These are phyloP conservation scores for Neonectria magnoliae DNA, from an alignment of 2,329 filamentous ascomycete species.

Conservation along the genomic window DNA sequence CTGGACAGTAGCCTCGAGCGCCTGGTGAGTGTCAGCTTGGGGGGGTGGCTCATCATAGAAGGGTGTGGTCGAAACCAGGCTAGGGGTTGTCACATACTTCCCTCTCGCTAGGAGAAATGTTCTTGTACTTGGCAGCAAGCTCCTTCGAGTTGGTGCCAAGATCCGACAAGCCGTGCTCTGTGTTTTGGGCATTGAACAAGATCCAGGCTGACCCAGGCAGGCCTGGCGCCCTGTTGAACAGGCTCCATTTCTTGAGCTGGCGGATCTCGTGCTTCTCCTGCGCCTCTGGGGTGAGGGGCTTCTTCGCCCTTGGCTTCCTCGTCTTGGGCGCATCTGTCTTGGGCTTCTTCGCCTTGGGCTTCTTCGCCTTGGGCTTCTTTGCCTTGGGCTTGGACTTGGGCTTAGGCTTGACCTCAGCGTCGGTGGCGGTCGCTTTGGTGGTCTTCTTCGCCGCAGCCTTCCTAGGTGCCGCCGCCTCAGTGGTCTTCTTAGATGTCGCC, in stretches of 20 bases:
- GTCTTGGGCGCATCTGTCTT: slow-evolving; percentile 33
- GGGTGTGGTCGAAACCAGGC: not conserved
- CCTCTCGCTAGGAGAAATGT: slow-evolving; percentile 52
- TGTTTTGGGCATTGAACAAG: slow-evolving; percentile 51
- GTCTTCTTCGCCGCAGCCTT: slow-evolving; percentile 28
- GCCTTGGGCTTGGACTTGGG: slow-evolving; percentile 26
- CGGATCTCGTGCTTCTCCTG: slow-evolving; percentile 41
- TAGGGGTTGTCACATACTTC: slow-evolving; percentile 51
- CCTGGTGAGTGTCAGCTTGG: slow-evolving; percentile 27
- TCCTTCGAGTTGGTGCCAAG: slow-evolving; percentile 38
- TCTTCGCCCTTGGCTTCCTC: slow-evolving; percentile 43
- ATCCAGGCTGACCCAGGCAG: slow-evolving; percentile 49
- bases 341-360: slow-evolving; percentile 44
- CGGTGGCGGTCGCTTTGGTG: slow-evolving; percentile 11
- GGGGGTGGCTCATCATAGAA: not conserved
- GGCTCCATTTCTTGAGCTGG: slow-evolving; percentile 45
- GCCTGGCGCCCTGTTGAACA: slow-evolving; percentile 52
- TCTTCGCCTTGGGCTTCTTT: slow-evolving; percentile 35
- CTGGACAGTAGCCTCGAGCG: slow-evolving; percentile 46
- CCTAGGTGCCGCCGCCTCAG: slow-evolving; percentile 34
- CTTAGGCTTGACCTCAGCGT: not conserved
- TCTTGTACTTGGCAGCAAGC: slow-evolving; percentile 50
- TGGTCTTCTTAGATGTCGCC: slow-evolving; percentile 30
- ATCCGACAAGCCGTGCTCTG: slow-evolving; percentile 17
- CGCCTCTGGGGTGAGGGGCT: slow-evolving; percentile 50